These are phyloP conservation scores for Endoconidiophora polonica DNA, from an alignment of 2,329 filamentous ascomycete species.

Conservation along the genomic window DNA sequence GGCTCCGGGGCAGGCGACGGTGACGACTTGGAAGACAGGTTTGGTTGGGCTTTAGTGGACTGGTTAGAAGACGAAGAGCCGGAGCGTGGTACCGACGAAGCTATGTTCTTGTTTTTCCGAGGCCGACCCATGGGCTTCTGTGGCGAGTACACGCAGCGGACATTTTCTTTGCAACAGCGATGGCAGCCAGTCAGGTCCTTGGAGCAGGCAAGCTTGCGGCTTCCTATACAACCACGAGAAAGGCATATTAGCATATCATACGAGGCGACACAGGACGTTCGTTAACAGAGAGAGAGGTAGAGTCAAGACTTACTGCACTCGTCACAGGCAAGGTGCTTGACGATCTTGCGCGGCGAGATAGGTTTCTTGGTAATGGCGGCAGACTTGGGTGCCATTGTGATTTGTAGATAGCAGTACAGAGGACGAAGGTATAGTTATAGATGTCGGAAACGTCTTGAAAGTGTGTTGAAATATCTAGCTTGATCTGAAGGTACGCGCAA, in stretches of 20 bases:
- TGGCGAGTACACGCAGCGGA: slow-evolving; percentile 42
- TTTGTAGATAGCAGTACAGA: not conserved
- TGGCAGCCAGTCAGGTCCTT: slow-evolving; percentile 44
- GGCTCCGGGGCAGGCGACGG: too few species aligned
- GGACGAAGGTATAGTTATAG: not conserved
- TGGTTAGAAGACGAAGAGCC: not conserved
- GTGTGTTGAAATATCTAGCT: not conserved
- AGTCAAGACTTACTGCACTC: slow-evolving; percentile 40
- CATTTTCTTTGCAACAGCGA: slow-evolving; percentile 39
- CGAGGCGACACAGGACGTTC: not conserved
- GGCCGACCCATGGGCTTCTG: slow-evolving; percentile 53
- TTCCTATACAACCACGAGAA: slow-evolving; percentile 26
- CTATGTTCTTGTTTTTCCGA: slow-evolving; percentile 25
- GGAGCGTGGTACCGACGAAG: not conserved
- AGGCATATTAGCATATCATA: not conserved
- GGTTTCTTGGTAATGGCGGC: slow-evolving; percentile 16
- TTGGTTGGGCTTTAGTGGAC: not conserved
- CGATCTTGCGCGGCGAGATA: slow-evolving; percentile 15
- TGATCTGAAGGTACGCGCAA: not conserved
- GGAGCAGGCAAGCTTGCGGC: slow-evolving; percentile 47
- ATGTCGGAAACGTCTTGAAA: not conserved
- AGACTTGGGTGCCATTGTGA: not conserved
- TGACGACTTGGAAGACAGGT: not conserved
- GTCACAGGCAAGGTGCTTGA: slow-evolving; percentile 47
- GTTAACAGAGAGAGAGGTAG: not conserved